Conservation (phyloP, 129 eudicot species). For the Rutidosis leptorrhynchoides region DNA sequence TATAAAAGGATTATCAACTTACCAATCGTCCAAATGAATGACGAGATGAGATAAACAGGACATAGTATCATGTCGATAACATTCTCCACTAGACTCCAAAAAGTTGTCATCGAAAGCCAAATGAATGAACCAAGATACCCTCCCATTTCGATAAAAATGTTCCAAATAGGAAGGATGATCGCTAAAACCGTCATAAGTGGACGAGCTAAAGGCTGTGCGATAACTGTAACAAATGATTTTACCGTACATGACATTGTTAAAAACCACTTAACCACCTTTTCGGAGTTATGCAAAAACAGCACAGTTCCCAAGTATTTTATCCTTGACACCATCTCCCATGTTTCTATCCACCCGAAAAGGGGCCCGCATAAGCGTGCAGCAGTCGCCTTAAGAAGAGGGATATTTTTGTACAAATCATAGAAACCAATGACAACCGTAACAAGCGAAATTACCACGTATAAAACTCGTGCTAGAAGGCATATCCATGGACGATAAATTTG, state of each 20-base stretch:
- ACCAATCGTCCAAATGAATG: conserved; percentile 67
- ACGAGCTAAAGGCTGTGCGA: conserved; percentile 56
- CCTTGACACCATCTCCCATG: conserved; percentile 94
- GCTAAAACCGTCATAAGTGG: conserved; percentile 57
- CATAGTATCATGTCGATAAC: conserved; percentile 48
- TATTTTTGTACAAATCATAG: conserved; percentile 87
- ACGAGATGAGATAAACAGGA: conserved; percentile 65
- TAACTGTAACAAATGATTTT: conserved; percentile 47
- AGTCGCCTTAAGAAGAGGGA: conserved; percentile 85
- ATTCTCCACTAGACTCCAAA: conserved; percentile 49
- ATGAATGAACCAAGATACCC: conserved; percentile 45
- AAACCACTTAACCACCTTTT: conserved; percentile 82
- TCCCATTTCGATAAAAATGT: conserved; percentile 31
- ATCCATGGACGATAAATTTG: conserved; percentile 93
- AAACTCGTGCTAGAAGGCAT: conserved; percentile 85
- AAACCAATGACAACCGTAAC: conserved; percentile 90
- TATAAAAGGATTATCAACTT: conserved; percentile 18
- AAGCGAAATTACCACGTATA: conserved; percentile 65
- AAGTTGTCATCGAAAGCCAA: conserved; percentile 54
- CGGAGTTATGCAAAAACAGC: conserved; percentile 80
- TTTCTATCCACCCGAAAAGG: conserved; percentile 88
- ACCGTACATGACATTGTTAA: conserved; percentile 53
- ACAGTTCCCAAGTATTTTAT: conserved; percentile 87
- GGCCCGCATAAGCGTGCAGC: conserved; percentile 87
- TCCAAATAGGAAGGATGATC: conserved; percentile 60